These are phyloP conservation scores for Termitomyces sp. DNA, from an alignment of 768 basidiomycete genomes.

Conservation along the genomic window DNA sequence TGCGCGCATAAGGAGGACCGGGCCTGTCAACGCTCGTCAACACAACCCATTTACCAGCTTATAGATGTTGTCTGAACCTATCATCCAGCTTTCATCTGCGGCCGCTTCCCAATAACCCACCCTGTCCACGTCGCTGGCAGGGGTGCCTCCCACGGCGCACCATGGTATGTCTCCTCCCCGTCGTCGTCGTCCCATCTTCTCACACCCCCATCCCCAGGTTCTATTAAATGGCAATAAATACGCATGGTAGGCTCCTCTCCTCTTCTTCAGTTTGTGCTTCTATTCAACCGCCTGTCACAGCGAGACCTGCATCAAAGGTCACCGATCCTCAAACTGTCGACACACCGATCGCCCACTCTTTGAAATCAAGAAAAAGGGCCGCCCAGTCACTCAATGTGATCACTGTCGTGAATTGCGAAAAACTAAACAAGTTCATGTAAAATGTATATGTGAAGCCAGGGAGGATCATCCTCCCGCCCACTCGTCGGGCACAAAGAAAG, in stretches of 20 bases:
- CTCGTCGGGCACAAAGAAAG: conserved; percentile 50
- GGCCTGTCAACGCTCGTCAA: conserved; percentile 53
- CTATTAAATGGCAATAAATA: conserved; percentile 77
- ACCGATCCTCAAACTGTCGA: conserved; percentile 85
- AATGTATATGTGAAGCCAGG: conserved; percentile 81
- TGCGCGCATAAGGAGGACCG: conserved; percentile 35
- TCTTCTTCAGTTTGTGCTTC: conserved; percentile 2
- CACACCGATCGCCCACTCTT: conserved; percentile 86
- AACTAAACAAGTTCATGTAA: conserved; percentile 82
- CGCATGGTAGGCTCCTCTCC: conserved; percentile 61
- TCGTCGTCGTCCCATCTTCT: background rate
- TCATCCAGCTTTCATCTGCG: conserved; percentile 24
- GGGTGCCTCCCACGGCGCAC: conserved; percentile 24
- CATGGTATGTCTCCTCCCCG: conserved; percentile 11
- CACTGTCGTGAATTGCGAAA: conserved; percentile 84
- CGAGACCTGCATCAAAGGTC: conserved; percentile 93
- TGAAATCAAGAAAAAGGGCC: conserved; percentile 92
- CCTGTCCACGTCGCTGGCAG: conserved; percentile 54
- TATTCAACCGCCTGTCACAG: conserved; percentile 32
- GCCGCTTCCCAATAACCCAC: conserved; percentile 44
- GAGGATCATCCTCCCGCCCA: conserved; percentile 53
- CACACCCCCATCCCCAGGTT: conserved; percentile 35
- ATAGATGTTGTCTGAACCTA: conserved; percentile 46
- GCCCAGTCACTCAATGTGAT: conserved; percentile 88
- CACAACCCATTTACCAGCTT: conserved; percentile 32